These are phyloP conservation scores for Triglochin maritima DNA, from an alignment of 106 monocot species.

Conservation along the genomic window DNA sequence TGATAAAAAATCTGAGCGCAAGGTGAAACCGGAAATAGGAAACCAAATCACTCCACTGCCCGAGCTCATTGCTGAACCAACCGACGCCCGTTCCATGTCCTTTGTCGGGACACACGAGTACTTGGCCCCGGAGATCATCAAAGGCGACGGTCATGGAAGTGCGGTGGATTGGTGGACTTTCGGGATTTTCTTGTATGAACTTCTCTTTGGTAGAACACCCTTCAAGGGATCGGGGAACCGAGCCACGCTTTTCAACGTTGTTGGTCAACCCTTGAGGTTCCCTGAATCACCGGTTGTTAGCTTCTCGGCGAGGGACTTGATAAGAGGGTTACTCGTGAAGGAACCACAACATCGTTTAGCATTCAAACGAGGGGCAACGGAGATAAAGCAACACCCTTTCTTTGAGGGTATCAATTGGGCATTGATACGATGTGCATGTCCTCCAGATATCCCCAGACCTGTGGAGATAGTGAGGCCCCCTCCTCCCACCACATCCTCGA, in stretches of 20 bases:
- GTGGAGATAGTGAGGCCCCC: background rate
- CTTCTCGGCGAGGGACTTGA: slow-evolving; percentile 13
- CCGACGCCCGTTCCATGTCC: slow-evolving; percentile 9
- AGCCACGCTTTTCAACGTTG: slow-evolving; percentile 13
- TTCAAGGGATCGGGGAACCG: slow-evolving; percentile 14
- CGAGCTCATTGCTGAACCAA: slow-evolving; percentile 13
- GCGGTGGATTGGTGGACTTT: slow-evolving; percentile 19
- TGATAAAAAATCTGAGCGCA: background rate
- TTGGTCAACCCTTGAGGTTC: slow-evolving; percentile 6
- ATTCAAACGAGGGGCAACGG: slow-evolving; percentile 8
- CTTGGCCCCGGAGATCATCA: slow-evolving; percentile 16
- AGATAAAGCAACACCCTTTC: slow-evolving; percentile 19
- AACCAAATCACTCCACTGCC: slow-evolving; percentile 11
- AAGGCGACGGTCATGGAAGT: slow-evolving; percentile 18
- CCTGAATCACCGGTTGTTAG: slow-evolving; percentile 12
- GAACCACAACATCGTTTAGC: slow-evolving; percentile 8
- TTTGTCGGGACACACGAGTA: slow-evolving; percentile 18
- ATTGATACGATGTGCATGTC: slow-evolving; percentile 11
- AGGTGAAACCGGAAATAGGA: slow-evolving; percentile 3
- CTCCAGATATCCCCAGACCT: slow-evolving; percentile 12
- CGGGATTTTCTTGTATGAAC: slow-evolving; percentile 15
- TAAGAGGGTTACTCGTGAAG: slow-evolving; percentile 15
- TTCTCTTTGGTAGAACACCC: slow-evolving; percentile 13
- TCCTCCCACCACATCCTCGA: background rate
- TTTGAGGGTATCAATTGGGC: slow-evolving; percentile 16